Evolutionary conservation across 1,284 basidiomycete genomes (phyloP).

Genomic region (Rhodotorula sp.): DNA sequence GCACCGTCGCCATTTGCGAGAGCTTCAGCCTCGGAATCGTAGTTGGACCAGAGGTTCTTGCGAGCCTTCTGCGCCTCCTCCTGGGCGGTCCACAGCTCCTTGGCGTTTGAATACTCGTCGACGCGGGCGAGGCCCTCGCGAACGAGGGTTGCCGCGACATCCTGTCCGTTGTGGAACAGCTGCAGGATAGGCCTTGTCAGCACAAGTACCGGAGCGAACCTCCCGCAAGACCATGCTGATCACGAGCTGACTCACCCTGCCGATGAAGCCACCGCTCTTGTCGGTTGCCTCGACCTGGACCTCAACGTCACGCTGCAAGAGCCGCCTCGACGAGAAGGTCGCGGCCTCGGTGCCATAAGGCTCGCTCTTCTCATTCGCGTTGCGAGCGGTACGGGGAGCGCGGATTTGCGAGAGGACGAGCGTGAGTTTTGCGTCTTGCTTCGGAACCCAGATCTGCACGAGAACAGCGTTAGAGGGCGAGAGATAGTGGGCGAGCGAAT

Average conservation of each 20-base stretch:
- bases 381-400: conserved; percentile 54
- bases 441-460: conserved; percentile 72
- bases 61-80: conserved; percentile 56
- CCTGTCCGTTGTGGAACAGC: conserved; percentile 62
- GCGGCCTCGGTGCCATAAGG: conserved; percentile 81
- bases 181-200: neutral
- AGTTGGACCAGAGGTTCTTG: conserved; percentile 58
- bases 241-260: conserved; percentile 51
- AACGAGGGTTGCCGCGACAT: conserved; percentile 78
- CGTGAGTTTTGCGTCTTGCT: conserved; percentile 86
- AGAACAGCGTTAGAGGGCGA: neutral
- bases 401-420: conserved; percentile 67
- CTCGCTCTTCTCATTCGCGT: conserved; percentile 79
- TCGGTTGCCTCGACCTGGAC: conserved; percentile 85
- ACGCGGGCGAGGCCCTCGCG: conserved; percentile 75
- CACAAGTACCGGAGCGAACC: too few species aligned
- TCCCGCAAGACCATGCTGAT: too few species aligned
- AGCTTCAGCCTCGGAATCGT: conserved; percentile 52
- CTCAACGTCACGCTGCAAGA: conserved; percentile 94
- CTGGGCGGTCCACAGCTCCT: conserved; percentile 81
- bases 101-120: conserved; percentile 80
- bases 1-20: conserved; percentile 50
- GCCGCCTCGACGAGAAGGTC: conserved; percentile 73
- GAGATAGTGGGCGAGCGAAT: neutral
- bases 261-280: conserved; percentile 95